These are phyloP conservation scores for Typha latifolia DNA, from an alignment of 176 grass and related monocot species.

Conservation along the genomic window DNA sequence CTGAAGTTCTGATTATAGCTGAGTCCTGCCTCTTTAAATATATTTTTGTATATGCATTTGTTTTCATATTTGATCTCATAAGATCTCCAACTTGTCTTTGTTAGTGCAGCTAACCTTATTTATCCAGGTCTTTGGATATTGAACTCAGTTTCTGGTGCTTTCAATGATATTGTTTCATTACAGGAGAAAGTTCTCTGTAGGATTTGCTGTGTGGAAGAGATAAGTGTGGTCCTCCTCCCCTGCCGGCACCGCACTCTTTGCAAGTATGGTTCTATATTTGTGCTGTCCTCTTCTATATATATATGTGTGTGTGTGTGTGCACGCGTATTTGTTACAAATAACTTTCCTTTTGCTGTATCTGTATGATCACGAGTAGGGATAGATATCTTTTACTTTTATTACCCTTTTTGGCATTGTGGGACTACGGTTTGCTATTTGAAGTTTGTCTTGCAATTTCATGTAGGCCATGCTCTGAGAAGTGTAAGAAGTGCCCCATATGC, in stretches of 20 bases:
- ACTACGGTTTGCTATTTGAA: neutral
- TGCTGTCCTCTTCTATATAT: neutral
- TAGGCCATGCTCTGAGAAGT: conserved; percentile 84
- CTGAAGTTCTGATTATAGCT: no score
- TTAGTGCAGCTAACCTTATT: neutral
- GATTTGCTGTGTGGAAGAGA: conserved; percentile 86
- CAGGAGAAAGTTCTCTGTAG: conserved; percentile 97
- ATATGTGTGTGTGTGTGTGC: no score
- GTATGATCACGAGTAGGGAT: neutral
- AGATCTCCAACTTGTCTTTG: neutral
- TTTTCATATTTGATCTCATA: neutral
- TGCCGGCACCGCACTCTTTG: conserved; percentile 87
- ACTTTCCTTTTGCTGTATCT: neutral
- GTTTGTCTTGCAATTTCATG: neutral
- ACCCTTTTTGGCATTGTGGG: neutral
- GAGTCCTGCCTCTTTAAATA: no score
- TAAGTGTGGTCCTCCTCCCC: conserved; percentile 83
- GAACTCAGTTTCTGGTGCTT: neutral
- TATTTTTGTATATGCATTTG: neutral
- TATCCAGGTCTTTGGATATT: neutral
- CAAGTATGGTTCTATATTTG: conserved; percentile 47
- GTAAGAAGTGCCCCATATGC: conserved; percentile 98
- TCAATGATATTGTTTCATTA: conserved; percentile 10
- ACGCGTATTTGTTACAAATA: no score
- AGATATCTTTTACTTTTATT: conserved; percentile 7